phyloP scores from a whole-genome alignment of 768 basidiomycete genomes.

The Leccinum broughii region DNA sequence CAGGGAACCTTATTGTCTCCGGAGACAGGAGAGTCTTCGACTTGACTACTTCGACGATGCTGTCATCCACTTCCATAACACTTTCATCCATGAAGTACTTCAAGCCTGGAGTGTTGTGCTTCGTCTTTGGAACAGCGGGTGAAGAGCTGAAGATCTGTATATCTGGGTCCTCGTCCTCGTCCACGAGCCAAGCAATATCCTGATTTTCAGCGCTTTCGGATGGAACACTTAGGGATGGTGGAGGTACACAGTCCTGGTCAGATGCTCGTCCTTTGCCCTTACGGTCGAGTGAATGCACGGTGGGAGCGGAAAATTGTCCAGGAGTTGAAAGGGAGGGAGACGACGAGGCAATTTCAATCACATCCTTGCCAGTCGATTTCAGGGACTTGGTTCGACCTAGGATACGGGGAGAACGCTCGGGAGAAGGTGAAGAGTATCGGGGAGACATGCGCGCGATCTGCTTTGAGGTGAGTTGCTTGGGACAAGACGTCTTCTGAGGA shows the following conservation, averaged over 20 bases:
- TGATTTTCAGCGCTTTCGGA: slow-evolving; percentile 23
- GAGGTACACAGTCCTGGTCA: slow-evolving; percentile 2
- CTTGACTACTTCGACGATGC: slow-evolving; percentile 19
- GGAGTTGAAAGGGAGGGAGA: slow-evolving; percentile 24
- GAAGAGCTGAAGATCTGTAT: slow-evolving; percentile 56
- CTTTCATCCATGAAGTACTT: slow-evolving; percentile 21
- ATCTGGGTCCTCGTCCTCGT: slow-evolving; percentile 60
- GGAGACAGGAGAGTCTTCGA: slow-evolving; percentile 19
- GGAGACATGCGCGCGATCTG: slow-evolving; percentile 9
- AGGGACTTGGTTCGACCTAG: slow-evolving; percentile 19
- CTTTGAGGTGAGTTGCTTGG: slow-evolving; percentile 7
- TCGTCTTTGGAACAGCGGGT: slow-evolving; percentile 31
- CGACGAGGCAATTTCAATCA: slow-evolving; percentile 37
- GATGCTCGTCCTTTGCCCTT: slow-evolving; percentile 14
- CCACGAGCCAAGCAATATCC: slow-evolving; percentile 66
- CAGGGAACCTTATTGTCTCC: slow-evolving; percentile 9
- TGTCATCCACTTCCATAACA: slow-evolving; percentile 10
- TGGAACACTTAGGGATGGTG: not conserved
- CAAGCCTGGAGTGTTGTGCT: slow-evolving; percentile 3
- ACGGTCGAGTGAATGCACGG: not conserved
- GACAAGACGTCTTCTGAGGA: slow-evolving; percentile 41
- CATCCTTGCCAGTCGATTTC: slow-evolving; percentile 21
- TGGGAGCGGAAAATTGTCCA: slow-evolving; percentile 1
- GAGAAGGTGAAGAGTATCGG: slow-evolving; percentile 15
- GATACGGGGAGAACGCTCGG: slow-evolving; percentile 4